Evolutionary conservation across 83 land plant species (phyloP).

Genomic region (Diphasiastrum complanatum): DNA sequence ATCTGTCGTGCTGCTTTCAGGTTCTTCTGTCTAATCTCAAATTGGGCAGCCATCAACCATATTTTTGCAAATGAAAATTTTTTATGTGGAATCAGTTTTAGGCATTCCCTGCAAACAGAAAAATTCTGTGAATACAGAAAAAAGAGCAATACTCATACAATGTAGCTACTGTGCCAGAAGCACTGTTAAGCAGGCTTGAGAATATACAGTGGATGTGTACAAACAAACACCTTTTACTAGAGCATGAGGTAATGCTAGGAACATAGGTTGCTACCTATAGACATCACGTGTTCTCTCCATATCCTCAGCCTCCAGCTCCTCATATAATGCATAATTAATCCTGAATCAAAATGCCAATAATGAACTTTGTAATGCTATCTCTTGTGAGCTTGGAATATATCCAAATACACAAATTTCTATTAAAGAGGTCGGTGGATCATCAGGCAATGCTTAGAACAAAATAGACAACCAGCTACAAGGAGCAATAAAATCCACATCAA

Average conservation of each 20-base stretch:
- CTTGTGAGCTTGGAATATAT: too few species aligned
- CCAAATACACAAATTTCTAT: too few species aligned
- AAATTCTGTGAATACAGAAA: too few species aligned
- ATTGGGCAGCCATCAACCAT: constrained; percentile 90
- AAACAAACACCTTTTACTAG: not conserved
- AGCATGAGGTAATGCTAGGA: not conserved
- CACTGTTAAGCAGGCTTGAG: too few species aligned
- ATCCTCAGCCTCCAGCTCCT: constrained; percentile 89
- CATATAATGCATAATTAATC: constrained; percentile 92
- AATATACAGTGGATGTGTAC: not conserved
- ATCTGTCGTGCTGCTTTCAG: constrained; percentile 63
- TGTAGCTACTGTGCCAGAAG: too few species aligned
- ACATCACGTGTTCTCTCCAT: constrained; percentile 72
- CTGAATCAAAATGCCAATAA: constrained; percentile 25
- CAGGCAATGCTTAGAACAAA: too few species aligned
- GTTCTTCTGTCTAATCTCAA: constrained; percentile 83
- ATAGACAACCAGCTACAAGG: too few species aligned
- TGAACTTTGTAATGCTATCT: too few species aligned
- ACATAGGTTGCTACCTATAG: constrained; percentile 41
- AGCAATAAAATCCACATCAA: too few species aligned
- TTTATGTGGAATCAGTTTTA: constrained; percentile 79
- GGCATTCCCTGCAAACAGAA: constrained; percentile 57
- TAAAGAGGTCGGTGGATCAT: too few species aligned
- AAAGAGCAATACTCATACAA: too few species aligned
- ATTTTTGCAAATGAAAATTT: constrained; percentile 94